These are phyloP conservation scores for Barnettozyma populi DNA, from an alignment of 805 yeast genomes.

Conservation along the genomic window DNA sequence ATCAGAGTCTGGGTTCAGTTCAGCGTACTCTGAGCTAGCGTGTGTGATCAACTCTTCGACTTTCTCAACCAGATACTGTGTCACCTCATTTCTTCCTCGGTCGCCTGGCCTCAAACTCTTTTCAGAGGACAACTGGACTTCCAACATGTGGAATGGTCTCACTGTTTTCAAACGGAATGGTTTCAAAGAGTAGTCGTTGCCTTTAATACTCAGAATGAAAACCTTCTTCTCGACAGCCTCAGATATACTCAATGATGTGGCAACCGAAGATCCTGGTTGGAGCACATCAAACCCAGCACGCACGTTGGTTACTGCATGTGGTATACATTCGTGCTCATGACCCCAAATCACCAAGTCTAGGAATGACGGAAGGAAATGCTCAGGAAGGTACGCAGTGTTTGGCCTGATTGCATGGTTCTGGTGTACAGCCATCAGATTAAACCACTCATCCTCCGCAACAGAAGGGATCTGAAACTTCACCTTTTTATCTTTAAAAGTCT, in stretches of 20 bases:
- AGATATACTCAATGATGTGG: constrained; percentile 82
- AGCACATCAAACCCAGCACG: constrained; percentile 65
- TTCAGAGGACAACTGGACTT: constrained; percentile 46
- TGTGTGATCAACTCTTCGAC: constrained; percentile 62
- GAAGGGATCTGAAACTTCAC: constrained; percentile 76
- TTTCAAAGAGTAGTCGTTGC: constrained; percentile 49
- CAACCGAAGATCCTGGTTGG: constrained; percentile 93
- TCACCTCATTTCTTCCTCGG: constrained; percentile 54
- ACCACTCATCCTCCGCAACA: constrained; percentile 60
- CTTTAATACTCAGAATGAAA: constrained; percentile 63
- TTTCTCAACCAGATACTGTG: constrained; percentile 50
- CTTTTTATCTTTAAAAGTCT: constrained; percentile 74
- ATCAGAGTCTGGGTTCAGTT: constrained; percentile 27
- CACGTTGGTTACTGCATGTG: constrained; percentile 54
- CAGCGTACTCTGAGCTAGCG: constrained; percentile 48
- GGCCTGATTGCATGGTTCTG: constrained; percentile 87
- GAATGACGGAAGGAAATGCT: constrained; percentile 73
- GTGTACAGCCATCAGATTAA: constrained; percentile 80
- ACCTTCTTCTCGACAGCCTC: constrained; percentile 74
- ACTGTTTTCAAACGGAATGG: constrained; percentile 63
- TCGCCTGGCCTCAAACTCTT: constrained; percentile 55
- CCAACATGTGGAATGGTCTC: constrained; percentile 77
- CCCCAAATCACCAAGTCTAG: constrained; percentile 91
- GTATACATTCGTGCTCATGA: constrained; percentile 93
- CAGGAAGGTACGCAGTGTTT: constrained; percentile 79